phyloP scores from a whole-genome alignment of 179 eudicot genomes.

The Heliamphora pulchella region DNA sequence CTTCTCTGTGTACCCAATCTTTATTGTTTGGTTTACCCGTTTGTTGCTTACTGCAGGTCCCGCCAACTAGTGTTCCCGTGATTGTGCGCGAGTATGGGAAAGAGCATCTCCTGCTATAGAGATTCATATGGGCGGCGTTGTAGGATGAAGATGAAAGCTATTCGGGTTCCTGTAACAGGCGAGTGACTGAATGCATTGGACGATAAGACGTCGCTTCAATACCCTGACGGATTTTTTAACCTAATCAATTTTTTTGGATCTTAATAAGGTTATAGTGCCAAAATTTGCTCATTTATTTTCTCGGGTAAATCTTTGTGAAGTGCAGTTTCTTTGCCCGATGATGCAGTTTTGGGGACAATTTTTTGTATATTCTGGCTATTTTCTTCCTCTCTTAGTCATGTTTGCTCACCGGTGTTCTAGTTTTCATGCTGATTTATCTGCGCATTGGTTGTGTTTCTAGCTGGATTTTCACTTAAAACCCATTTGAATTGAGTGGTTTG shows the following conservation, averaged over 20 bases:
- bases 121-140: background rate
- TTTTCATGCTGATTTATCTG: background rate
- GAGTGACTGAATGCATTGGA: background rate
- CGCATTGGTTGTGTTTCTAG: no score
- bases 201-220: background rate
- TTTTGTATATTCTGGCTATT: background rate
- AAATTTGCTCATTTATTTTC: background rate
- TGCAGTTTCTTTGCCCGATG: background rate
- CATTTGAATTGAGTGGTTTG: no score
- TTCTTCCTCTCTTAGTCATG: background rate
- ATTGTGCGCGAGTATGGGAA: conserved; percentile 85
- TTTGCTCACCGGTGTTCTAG: background rate
- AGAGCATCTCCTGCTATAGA: conserved; percentile 65
- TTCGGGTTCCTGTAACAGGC: background rate
- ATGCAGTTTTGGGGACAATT: conserved; percentile 10
- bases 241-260: conserved; percentile 2
- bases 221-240: background rate
- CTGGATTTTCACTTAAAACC: no score
- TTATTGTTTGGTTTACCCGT: background rate
- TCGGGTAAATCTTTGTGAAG: background rate
- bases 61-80: conserved; percentile 94
- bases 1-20: background rate
- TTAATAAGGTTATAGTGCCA: background rate
- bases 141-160: background rate
- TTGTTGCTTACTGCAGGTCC: conserved; percentile 45